These are phyloP conservation scores for Ambrosiella cleistominuta DNA, from an alignment of 2,329 filamentous ascomycete genomes.

Conservation along the genomic window DNA sequence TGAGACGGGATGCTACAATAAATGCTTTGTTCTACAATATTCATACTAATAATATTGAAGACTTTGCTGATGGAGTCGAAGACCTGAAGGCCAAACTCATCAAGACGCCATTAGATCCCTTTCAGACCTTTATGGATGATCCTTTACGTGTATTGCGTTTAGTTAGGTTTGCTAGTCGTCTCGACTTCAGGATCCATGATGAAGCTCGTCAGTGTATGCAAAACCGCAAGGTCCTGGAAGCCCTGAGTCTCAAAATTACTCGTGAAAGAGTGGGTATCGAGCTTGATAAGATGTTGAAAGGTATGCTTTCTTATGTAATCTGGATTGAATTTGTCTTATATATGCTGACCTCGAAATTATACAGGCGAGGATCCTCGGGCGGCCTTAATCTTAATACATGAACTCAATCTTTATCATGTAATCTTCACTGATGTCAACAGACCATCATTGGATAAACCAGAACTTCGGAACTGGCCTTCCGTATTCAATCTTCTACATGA, in stretches of 20 bases:
- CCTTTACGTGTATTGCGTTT: slow-evolving; percentile 73
- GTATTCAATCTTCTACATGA: slow-evolving; percentile 46
- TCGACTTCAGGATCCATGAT: slow-evolving; percentile 61
- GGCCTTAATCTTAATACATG: slow-evolving; percentile 47
- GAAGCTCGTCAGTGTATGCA: slow-evolving; percentile 57
- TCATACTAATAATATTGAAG: slow-evolving; percentile 60
- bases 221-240: slow-evolving; percentile 56
- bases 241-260: slow-evolving; percentile 76
- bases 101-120: slow-evolving; percentile 69
- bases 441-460: slow-evolving; percentile 33
- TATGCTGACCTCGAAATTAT: not conserved
- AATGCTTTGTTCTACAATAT: slow-evolving; percentile 96
- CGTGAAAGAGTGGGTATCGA: slow-evolving; percentile 77
- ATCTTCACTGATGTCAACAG: slow-evolving; percentile 54
- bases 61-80: slow-evolving; percentile 61
- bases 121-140: slow-evolving; percentile 88
- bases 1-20: slow-evolving; percentile 78
- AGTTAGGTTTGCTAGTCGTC: slow-evolving; percentile 74
- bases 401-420: slow-evolving; percentile 49
- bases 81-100: slow-evolving; percentile 62
- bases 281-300: slow-evolving; percentile 77
- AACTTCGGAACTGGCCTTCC: slow-evolving; percentile 40
- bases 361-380: slow-evolving; percentile 39
- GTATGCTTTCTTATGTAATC: slow-evolving; percentile 21
- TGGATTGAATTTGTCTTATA: not conserved